phyloP scores from a whole-genome alignment of 2,329 filamentous ascomycete genomes.

The Microdochium bolleyi region DNA sequence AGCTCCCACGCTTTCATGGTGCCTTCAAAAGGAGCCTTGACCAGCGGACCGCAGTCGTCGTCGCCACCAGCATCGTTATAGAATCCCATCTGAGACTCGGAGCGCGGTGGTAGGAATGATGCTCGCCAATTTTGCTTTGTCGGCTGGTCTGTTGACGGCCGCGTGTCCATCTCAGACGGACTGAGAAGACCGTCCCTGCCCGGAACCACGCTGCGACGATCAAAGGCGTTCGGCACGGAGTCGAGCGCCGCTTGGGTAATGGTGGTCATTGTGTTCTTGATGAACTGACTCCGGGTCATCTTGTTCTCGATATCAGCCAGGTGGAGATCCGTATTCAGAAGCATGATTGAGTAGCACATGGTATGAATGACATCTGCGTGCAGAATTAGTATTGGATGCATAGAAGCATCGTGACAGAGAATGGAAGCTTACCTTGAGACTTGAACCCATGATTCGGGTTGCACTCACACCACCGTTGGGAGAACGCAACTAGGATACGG shows the following conservation, averaged over 20 bases:
- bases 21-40: constrained; percentile 70
- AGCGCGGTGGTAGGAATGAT: constrained; percentile 43
- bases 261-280: constrained; percentile 93
- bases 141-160: constrained; percentile 11
- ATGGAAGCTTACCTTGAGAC: constrained; percentile 56
- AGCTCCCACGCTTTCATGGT: constrained; percentile 74
- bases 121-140: constrained; percentile 18
- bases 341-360: constrained; percentile 90
- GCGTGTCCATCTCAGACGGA: constrained; percentile 13
- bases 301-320: constrained; percentile 91
- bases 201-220: constrained; percentile 48
- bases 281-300: constrained; percentile 91
- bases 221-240: constrained; percentile 59
- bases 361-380: constrained; percentile 82
- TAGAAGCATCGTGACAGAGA: background rate
- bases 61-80: constrained; percentile 21
- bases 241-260: constrained; percentile 71
- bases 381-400: constrained; percentile 20
- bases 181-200: constrained; percentile 23
- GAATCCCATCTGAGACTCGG: constrained; percentile 31
- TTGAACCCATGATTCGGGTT: constrained; percentile 94
- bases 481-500: constrained; percentile 83
- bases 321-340: constrained; percentile 94
- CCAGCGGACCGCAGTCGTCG: constrained; percentile 65
- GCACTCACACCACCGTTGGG: constrained; percentile 85